Percentiles rank a stretch among this genome's conserved stretches.
Evolutionary conservation across 2,329 filamentous ascomycete species (phyloP).

Genomic region (Ophiostoma sp.): DNA sequence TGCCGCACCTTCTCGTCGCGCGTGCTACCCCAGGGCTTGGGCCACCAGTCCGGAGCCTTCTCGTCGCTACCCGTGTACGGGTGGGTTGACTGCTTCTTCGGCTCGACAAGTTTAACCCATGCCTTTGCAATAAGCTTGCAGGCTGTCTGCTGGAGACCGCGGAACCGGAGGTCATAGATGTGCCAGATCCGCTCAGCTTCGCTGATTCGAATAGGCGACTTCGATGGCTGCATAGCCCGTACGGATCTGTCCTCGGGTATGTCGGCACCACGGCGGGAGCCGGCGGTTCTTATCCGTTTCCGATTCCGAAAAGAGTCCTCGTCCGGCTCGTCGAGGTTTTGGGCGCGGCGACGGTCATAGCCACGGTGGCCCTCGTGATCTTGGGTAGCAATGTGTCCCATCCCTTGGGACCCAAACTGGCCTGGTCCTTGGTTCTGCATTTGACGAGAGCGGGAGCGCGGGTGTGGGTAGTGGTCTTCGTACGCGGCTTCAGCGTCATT

Average conservation of each 20-base stretch:
- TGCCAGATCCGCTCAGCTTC: conserved; percentile 51
- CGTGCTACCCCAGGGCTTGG: conserved; percentile 48
- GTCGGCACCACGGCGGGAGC: conserved; percentile 36
- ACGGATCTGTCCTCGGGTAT: conserved; percentile 38
- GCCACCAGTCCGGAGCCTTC: conserved; percentile 64
- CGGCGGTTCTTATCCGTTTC: conserved; percentile 35
- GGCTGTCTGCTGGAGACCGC: conserved; percentile 62
- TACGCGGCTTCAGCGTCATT: neutral
- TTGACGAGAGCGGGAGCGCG: conserved; percentile 19
- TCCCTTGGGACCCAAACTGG: conserved; percentile 11
- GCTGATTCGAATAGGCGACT: conserved; percentile 47
- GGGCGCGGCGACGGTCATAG: conserved; percentile 31
- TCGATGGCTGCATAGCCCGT: conserved; percentile 35
- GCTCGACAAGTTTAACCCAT: conserved; percentile 70
- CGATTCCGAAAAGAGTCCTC: conserved; percentile 35
- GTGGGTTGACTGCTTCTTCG: conserved; percentile 70
- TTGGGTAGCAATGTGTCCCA: neutral
- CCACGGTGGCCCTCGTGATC: conserved; percentile 30
- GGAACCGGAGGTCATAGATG: conserved; percentile 59
- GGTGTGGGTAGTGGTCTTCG: conserved; percentile 14
- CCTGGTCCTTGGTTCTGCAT: conserved; percentile 13
- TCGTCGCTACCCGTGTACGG: conserved; percentile 64
- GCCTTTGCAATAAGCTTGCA: conserved; percentile 69
- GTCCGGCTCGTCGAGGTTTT: conserved; percentile 29
- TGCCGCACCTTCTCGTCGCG: conserved; percentile 56